Percentiles rank a stretch among this genome's conserved stretches.
phyloP scores from a whole-genome alignment of 164 flowering plant species.

The Platanus orientalis region DNA sequence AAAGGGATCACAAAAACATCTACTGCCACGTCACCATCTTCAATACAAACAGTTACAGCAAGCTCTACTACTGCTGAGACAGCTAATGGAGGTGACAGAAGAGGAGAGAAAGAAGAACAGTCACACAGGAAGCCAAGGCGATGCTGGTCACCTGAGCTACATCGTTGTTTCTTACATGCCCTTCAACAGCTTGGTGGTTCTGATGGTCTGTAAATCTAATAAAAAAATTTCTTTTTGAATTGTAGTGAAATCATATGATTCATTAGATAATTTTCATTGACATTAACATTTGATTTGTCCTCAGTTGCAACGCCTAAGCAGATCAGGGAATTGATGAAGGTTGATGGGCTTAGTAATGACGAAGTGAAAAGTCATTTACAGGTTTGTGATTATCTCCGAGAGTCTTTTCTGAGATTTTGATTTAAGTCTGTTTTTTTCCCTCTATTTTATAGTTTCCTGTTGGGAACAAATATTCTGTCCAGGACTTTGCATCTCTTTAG shows the following conservation, averaged over 20 bases:
- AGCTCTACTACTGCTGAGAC: conserved; percentile 40
- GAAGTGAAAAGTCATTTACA: conserved; percentile 98
- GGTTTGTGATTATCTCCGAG: too few species aligned
- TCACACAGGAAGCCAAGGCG: conserved; percentile 61
- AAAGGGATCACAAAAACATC: conserved; percentile 3
- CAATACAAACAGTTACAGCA: conserved; percentile 16
- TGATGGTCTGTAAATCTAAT: conserved; percentile 44
- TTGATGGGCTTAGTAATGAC: conserved; percentile 93
- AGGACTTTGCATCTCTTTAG: too few species aligned
- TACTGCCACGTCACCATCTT: neutral
- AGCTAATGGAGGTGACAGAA: conserved; percentile 9
- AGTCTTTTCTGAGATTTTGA: too few species aligned
- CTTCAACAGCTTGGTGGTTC: conserved; percentile 15
- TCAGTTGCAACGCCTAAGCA: conserved; percentile 95
- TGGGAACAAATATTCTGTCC: too few species aligned
- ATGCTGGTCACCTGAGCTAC: conserved; percentile 92
- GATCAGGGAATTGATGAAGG: conserved; percentile 92
- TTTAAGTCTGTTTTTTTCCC: too few species aligned
- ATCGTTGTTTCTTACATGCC: conserved; percentile 5
- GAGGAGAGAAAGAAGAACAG: conserved; percentile 38
- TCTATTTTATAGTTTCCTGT: too few species aligned
- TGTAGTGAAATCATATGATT: too few species aligned
- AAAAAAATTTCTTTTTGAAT: neutral
- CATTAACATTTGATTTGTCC: neutral
- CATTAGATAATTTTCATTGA: neutral